Percentiles rank a stretch among this genome's conserved stretches.
phyloP scores from a whole-genome alignment of 345 rosid genomes.

The Mercurialis annua region DNA sequence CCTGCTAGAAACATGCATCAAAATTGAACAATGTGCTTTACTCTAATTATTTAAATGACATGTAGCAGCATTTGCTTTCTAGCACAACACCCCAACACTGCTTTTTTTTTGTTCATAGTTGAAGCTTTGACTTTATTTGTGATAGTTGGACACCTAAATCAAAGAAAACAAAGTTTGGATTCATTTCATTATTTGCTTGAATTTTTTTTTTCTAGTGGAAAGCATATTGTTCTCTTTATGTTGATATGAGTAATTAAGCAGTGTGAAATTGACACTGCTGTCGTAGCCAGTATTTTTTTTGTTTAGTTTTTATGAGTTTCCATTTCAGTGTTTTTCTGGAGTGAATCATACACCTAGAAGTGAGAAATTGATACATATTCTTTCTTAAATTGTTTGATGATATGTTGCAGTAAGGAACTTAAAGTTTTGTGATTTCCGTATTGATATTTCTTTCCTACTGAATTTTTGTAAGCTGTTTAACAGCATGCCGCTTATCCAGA shows the following conservation, averaged over 20 bases:
- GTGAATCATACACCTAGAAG: neutral
- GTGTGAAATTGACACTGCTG: neutral
- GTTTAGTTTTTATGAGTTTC: neutral
- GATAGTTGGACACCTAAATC: neutral
- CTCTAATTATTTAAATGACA: neutral
- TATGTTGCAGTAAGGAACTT: neutral
- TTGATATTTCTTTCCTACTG: constrained; percentile 42
- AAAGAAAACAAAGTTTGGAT: neutral
- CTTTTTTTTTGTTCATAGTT: neutral
- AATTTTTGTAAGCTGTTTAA: constrained; percentile 27
- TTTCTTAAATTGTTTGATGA: neutral
- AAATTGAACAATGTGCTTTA: neutral
- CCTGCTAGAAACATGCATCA: neutral
- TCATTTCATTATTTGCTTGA: neutral
- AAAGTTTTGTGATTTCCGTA: neutral
- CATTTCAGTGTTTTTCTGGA: neutral
- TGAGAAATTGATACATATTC: neutral
- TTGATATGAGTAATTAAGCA: neutral
- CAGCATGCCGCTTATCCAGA: constrained; percentile 38
- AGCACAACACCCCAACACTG: neutral
- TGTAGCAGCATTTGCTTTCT: neutral
- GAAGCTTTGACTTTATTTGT: neutral
- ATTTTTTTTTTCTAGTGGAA: neutral
- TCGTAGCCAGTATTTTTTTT: neutral
- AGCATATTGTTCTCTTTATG: neutral